Conservation (phyloP, 331 rosid genomes). For the Acacia pycnantha region DNA sequence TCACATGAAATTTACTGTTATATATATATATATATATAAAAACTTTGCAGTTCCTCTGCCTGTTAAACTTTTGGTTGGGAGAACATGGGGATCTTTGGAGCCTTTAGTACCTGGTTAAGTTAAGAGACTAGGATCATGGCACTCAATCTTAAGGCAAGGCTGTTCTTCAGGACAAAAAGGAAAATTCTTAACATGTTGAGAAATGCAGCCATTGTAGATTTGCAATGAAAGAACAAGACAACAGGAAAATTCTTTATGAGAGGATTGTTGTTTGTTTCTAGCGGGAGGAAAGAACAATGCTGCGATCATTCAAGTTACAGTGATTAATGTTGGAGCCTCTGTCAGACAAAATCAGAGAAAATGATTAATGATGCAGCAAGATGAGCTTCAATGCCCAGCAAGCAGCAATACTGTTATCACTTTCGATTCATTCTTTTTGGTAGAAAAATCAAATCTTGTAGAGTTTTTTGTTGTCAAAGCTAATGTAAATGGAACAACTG, state of each 20-base stretch:
- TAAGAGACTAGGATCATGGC: slow-evolving; percentile 30
- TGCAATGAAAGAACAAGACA: neutral
- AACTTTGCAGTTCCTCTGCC: slow-evolving; percentile 76
- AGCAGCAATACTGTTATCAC: neutral
- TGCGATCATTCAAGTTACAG: neutral
- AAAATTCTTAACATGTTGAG: slow-evolving; percentile 4
- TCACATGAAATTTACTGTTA: slow-evolving; percentile 19
- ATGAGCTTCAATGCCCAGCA: slow-evolving; percentile 9
- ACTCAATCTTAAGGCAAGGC: slow-evolving; percentile 33
- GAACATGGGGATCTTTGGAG: slow-evolving; percentile 95
- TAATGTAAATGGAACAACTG: slow-evolving; percentile 10
- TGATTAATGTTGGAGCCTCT: slow-evolving; percentile 1
- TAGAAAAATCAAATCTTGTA: slow-evolving; percentile 9
- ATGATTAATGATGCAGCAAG: neutral
- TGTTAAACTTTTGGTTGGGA: slow-evolving; percentile 82
- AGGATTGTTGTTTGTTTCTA: neutral
- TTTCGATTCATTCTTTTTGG: slow-evolving; percentile 11
- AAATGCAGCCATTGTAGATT: slow-evolving; percentile 9
- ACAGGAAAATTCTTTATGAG: neutral
- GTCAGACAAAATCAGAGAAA: neutral
- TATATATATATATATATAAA: neutral
- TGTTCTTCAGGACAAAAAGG: slow-evolving; percentile 15
- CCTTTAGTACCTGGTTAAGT: slow-evolving; percentile 49
- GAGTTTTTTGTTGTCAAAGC: slow-evolving; percentile 2
- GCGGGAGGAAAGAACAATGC: neutral